Evolutionary conservation across 2,329 filamentous ascomycete species (phyloP).

Genomic region (Claviceps sp.): DNA sequence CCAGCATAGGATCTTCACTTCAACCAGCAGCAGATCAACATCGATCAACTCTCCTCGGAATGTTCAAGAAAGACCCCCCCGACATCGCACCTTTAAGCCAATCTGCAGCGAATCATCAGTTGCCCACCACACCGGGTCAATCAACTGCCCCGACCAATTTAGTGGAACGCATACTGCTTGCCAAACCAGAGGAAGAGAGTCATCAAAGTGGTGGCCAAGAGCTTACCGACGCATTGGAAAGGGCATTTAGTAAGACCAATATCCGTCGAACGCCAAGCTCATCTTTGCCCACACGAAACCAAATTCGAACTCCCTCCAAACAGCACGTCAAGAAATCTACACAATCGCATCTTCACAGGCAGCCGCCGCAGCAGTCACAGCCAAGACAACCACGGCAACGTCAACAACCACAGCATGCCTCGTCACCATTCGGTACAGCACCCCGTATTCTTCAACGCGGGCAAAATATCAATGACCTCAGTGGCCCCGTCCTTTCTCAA

Average conservation of each 20-base stretch:
- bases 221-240: constrained; percentile 9
- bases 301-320: not conserved
- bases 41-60: constrained; percentile 35
- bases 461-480: constrained; percentile 15
- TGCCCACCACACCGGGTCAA: not conserved
- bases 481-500: not conserved
- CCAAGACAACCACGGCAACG: not conserved
- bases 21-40: constrained; percentile 20
- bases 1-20: constrained; percentile 15
- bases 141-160: not conserved
- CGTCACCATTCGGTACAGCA: constrained; percentile 10
- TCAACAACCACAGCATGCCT: not conserved
- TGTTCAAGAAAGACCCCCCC: constrained; percentile 34
- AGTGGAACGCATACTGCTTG: not conserved
- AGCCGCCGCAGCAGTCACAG: constrained; percentile 1
- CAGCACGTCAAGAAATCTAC: constrained; percentile 8
- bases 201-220: not conserved
- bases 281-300: constrained; percentile 6
- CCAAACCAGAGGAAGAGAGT: constrained; percentile 1
- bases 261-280: constrained; percentile 6
- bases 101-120: not conserved
- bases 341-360: constrained; percentile 3
- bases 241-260: constrained; percentile 10
- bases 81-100: not conserved
- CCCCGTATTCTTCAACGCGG: constrained; percentile 24